Evolutionary conservation across 2,329 filamentous ascomycete species (phyloP), one percentile per base, ranked within the genome.

Genomic region (Beauveria australis): DNA sequence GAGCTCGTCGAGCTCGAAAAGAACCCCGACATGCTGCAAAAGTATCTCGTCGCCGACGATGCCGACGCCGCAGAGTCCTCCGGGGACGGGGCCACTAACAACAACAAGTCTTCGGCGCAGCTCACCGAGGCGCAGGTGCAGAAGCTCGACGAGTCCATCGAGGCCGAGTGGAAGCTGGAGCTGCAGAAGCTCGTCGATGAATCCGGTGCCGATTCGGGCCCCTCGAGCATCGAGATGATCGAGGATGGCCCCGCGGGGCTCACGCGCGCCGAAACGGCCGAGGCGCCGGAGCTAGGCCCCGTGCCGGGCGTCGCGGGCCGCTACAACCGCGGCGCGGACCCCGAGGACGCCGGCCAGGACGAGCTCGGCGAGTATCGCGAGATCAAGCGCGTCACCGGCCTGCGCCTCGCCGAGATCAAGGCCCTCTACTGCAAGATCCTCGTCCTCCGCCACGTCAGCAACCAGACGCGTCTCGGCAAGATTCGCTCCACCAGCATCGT

Each of bases 391-490:
- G 73, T 79, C 64, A 85, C 82, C 53, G 82, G 83, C 65, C 71
- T 86, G 72, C 76, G 67, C 19, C 74, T 86, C 61, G 66, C 69
- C 55, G 74, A 86, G 26, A 80, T 87, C 66, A 65, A 80, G 52
- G 66, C 70, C 5, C 71, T 96, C 62, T 79, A 83, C 61, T 77
- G 83, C 65, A 96, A 95, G 81, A 79, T 82, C 53, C 76, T 99
- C 52, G 89, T 96, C 52, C 70, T 71, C 5, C 89, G 93, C 69
- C 75, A 76, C 46, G 94, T 99, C 62, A 80, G 84, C 65, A 97
- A 99, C 76, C 93, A 97, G 81, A 97, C 94, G 24, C 89, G 93
- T 78, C 85, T 99, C 75, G 94, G 94, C 72, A 99, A 97, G 81
- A 88, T 99, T 62, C 81, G 82, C 66, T 90, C 88, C 73, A 69